These are phyloP conservation scores for Phytophthora meadii DNA, from an alignment of 352 stramenopile species.

Conservation along the genomic window DNA sequence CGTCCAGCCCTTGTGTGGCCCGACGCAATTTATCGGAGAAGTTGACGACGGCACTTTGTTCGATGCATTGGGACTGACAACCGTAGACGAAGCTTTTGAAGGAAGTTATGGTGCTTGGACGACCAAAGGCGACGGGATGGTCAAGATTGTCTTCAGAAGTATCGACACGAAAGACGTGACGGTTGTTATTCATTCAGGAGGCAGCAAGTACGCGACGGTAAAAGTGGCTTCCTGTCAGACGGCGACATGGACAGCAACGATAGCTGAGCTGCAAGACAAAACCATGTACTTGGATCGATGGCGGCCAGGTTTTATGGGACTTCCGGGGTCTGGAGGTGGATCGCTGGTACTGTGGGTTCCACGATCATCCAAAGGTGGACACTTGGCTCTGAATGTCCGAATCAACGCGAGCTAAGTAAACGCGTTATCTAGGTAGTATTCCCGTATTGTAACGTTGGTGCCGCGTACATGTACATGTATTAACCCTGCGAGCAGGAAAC, in stretches of 20 bases:
- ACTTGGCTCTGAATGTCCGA: conserved; percentile 43
- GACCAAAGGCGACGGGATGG: conserved; percentile 39
- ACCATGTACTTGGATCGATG: conserved; percentile 66
- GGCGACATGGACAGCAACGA: conserved; percentile 40
- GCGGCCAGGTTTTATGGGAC: conserved; percentile 45
- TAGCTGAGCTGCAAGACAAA: conserved; percentile 51
- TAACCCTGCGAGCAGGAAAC: background rate
- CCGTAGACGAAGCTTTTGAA: conserved; percentile 51
- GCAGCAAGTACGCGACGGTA: conserved; percentile 37
- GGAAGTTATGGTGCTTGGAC: conserved; percentile 47
- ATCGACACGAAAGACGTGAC: conserved; percentile 29
- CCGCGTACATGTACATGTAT: background rate
- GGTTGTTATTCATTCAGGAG: conserved; percentile 41
- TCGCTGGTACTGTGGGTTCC: conserved; percentile 56
- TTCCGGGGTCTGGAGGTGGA: conserved; percentile 33
- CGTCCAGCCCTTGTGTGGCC: conserved; percentile 64
- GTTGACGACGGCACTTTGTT: conserved; percentile 51
- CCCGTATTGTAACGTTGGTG: background rate
- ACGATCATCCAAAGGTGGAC: conserved; percentile 28
- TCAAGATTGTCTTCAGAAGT: conserved; percentile 46
- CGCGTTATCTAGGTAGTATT: conserved; percentile 11
- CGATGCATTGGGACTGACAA: conserved; percentile 29
- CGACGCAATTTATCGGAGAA: conserved; percentile 51
- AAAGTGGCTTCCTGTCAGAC: conserved; percentile 39
- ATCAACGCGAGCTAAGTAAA: conserved; percentile 48